Base-by-base conservation (phyloP, 345 rosid species). In the Odontarrhena argentea region DNA sequence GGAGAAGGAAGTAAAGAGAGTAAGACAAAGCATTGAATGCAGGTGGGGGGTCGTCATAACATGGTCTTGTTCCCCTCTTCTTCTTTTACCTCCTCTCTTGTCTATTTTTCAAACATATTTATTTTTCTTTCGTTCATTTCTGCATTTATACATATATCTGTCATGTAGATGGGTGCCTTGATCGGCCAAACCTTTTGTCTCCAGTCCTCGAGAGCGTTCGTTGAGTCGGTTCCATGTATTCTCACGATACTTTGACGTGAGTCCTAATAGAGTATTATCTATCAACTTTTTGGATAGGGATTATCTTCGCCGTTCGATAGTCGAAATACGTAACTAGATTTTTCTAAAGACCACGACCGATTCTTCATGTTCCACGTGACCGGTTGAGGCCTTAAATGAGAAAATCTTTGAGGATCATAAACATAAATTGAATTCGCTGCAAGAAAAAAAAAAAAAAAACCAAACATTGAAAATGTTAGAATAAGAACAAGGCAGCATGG, bases 11-110 rank as follows among this genome's bases (percentile, higher is more conserved):
- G 52, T 63, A 63, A 56, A 50, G 71, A 73, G 72, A 66, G 77
- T 73, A 73, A 59, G 77, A 74, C 73, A 67, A 18, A 74, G 32
- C 63, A 74, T 53, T 74, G 58, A 74, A 67, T 67, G 68, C 77
- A 74, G 73, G 77, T 66, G 67, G 76, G 63, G 72, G 64, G 50
- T 67, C 72, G 66, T 37, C 63, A 74, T 9, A 74, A 74, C 77
- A 74, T 74, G 77, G 63, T 74, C 52, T 34, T 74, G 77, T 67
- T 74, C 68, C 68, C 67, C 68, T 57, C 61, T 52, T 36, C 14
- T 13, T 28, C 42, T 30, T 15, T 58, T 34, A 42, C 48, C 54
- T 12, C 36, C 58, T 57, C 65, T 65, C 48, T 65, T 36, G 67
- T 60, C 68, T 34, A 53, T 36, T 67, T 41, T 60, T 40, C 68